Conservation (phyloP, 441 rosid species). For the Brassica balearica region DNA sequence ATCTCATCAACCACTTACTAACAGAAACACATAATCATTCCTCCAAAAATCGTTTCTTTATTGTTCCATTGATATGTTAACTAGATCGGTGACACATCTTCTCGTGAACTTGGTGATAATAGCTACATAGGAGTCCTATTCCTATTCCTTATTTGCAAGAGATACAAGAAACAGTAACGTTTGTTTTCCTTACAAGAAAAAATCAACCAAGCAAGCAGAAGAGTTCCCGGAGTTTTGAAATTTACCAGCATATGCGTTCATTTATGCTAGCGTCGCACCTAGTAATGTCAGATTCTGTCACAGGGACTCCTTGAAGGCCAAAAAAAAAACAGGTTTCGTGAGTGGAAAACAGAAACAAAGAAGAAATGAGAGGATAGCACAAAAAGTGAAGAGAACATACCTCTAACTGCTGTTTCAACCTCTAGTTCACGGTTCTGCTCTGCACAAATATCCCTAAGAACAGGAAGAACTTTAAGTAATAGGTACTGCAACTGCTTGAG, state of each 20-base stretch:
- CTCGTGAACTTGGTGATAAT: background rate
- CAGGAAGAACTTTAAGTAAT: constrained; percentile 54
- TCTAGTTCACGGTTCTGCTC: constrained; percentile 61
- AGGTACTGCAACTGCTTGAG: constrained; percentile 42
- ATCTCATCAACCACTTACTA: background rate
- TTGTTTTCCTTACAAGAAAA: too few species aligned
- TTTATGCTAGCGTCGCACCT: background rate
- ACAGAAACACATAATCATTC: background rate
- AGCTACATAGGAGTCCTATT: constrained; percentile 4
- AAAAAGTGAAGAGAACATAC: constrained; percentile 35
- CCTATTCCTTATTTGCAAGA: constrained; percentile 10
- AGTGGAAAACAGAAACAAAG: background rate
- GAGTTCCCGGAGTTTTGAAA: too few species aligned
- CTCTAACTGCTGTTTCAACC: constrained; percentile 54
- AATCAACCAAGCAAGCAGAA: too few species aligned
- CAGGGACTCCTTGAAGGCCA: constrained; percentile 21
- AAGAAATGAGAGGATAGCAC: constrained; percentile 1
- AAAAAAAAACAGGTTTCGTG: background rate
- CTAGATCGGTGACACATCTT: background rate
- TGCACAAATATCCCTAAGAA: constrained; percentile 51
- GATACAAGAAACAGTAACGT: background rate
- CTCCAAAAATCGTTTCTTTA: background rate
- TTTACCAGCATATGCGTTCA: too few species aligned
- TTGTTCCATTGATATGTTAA: background rate
- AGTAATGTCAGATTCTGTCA: constrained; percentile 32